A percentile compares a stretch with the other conserved stretches of the same genome.
Evolutionary conservation across 495 filamentous ascomycete genomes (phyloP).

Genomic region (Stereocaulon alpinum): DNA sequence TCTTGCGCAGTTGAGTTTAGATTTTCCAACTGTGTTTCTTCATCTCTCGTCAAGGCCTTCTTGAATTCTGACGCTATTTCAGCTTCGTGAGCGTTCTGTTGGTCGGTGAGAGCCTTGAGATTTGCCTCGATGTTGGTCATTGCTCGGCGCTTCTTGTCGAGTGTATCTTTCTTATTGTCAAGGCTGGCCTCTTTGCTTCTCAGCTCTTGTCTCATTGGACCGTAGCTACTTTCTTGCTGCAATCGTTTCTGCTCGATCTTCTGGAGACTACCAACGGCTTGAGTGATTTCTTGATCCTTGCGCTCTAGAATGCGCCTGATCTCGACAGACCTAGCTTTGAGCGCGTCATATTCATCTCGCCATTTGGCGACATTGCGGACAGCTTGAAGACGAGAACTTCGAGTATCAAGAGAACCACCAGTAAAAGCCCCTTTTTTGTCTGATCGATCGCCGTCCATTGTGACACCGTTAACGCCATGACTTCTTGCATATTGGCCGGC

Average conservation of each 20-base stretch:
- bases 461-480: constrained; percentile 86
- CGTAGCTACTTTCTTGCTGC: constrained; percentile 74
- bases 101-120: constrained; percentile 63
- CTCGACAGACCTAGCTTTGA: constrained; percentile 45
- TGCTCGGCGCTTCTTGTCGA: constrained; percentile 60
- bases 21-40: constrained; percentile 69
- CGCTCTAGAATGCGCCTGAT: constrained; percentile 58
- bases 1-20: constrained; percentile 59
- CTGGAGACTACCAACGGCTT: constrained; percentile 65
- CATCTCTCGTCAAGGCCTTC: constrained; percentile 70
- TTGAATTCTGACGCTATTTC: constrained; percentile 84
- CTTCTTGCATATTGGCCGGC: constrained; percentile 82
- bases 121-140: constrained; percentile 66
- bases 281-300: constrained; percentile 79
- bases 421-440: constrained; percentile 92
- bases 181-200: constrained; percentile 58
- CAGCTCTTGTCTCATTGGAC: constrained; percentile 64
- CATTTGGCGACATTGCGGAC: constrained; percentile 66
- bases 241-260: constrained; percentile 70
- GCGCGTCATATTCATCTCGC: constrained; percentile 61
- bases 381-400: constrained; percentile 71
- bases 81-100: constrained; percentile 58
- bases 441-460: constrained; percentile 82
- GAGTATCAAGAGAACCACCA: constrained; percentile 81
- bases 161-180: constrained; percentile 60